A percentile compares a stretch with the other conserved stretches of the same genome.
These are phyloP conservation scores for Otatea glauca DNA, from an alignment of 176 grass and related monocot genomes.

Conservation along the genomic window DNA sequence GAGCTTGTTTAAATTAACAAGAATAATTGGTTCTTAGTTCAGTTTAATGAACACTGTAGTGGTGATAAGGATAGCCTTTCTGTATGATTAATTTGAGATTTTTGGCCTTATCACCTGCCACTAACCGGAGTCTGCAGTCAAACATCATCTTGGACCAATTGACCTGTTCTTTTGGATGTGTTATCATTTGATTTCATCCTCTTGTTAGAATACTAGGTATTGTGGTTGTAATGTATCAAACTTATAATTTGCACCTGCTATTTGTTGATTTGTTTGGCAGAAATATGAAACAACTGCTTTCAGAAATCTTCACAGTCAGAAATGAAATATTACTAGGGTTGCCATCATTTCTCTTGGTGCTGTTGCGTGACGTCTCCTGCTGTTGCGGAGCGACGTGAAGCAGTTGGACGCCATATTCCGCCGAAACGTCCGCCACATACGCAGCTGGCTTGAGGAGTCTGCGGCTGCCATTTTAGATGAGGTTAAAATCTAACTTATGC, in stretches of 20 bases:
- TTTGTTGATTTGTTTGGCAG: not conserved
- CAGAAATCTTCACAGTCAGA: not conserved
- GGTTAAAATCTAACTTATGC: not conserved
- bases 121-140: not conserved
- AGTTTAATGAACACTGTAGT: constrained; percentile 3
- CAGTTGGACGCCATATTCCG: too few species aligned
- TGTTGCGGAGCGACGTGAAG: too few species aligned
- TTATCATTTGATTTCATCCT: not conserved
- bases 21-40: not conserved
- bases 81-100: not conserved
- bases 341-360: constrained; percentile 1
- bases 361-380: too few species aligned
- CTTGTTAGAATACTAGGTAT: not conserved
- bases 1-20: not conserved
- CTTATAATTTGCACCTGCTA: not conserved
- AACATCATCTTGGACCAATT: not conserved
- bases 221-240: not conserved
- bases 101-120: not conserved
- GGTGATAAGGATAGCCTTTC: constrained; percentile 10
- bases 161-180: not conserved
- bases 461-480: too few species aligned
- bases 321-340: not conserved
- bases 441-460: too few species aligned
- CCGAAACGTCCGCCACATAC: too few species aligned
- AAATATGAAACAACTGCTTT: not conserved